Conservation (phyloP, 805 yeast species). For the Suhomyces prunicola region DNA sequence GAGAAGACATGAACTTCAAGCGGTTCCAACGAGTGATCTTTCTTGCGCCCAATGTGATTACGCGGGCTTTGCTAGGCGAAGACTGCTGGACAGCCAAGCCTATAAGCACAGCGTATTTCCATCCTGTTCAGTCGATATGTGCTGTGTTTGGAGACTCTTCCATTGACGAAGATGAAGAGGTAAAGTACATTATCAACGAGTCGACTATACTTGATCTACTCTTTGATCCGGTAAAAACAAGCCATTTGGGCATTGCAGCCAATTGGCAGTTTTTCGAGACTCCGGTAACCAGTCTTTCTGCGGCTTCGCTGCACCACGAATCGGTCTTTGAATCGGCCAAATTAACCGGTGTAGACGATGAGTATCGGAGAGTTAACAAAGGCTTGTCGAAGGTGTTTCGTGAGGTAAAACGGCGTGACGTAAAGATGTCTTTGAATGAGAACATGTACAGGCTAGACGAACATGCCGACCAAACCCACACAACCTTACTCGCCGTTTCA, state of each 20-base stretch:
- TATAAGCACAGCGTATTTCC: slow-evolving; percentile 40
- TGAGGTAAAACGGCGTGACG: not conserved
- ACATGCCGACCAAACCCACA: slow-evolving; percentile 1
- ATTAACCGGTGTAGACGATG: slow-evolving; percentile 29
- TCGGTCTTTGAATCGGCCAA: slow-evolving; percentile 13
- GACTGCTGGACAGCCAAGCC: slow-evolving; percentile 54
- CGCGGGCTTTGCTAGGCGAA: slow-evolving; percentile 39
- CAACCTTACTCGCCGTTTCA: slow-evolving; percentile 31
- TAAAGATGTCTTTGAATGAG: slow-evolving; percentile 12
- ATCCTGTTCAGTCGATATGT: slow-evolving; percentile 45
- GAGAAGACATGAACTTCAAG: slow-evolving; percentile 1
- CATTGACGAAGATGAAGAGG: slow-evolving; percentile 28
- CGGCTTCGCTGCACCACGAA: not conserved
- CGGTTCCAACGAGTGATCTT: slow-evolving; percentile 23
- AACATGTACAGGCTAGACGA: slow-evolving; percentile 7
- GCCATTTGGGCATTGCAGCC: slow-evolving; percentile 28
- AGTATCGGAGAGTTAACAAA: slow-evolving; percentile 31
- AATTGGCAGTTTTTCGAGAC: slow-evolving; percentile 33
- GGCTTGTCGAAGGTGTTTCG: slow-evolving; percentile 10
- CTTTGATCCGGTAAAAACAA: slow-evolving; percentile 29
- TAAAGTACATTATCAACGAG: slow-evolving; percentile 33
- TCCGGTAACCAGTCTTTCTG: slow-evolving; percentile 2
- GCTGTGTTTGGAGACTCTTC: slow-evolving; percentile 47
- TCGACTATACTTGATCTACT: slow-evolving; percentile 38
- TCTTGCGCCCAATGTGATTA: slow-evolving; percentile 21